Conservation (phyloP, 1,284 basidiomycete genomes). For the Pterulicium gracile region DNA sequence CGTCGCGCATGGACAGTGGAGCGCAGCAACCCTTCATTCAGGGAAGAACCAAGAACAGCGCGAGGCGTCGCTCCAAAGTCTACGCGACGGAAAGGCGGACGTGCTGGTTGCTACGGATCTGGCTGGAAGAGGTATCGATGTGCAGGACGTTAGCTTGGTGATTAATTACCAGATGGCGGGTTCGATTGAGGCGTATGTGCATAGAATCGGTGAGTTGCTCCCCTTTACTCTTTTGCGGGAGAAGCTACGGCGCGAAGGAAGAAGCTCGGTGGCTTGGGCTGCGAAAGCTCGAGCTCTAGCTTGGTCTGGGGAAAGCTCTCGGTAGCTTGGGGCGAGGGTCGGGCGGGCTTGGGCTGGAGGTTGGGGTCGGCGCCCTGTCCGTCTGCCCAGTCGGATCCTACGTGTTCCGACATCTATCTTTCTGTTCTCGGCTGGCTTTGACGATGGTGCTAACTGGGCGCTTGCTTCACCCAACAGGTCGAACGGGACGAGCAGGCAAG, state of each 20-base stretch:
- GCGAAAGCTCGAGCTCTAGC: no score
- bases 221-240: no score
- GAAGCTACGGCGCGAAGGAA: no score
- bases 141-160: slow-evolving; percentile 91
- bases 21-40: slow-evolving; percentile 84
- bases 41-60: slow-evolving; percentile 97
- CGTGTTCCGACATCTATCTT: background rate
- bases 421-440: background rate
- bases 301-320: no score
- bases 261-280: no score
- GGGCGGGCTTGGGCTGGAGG: no score
- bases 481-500: slow-evolving; percentile 97
- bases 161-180: slow-evolving; percentile 97
- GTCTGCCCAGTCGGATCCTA: no score
- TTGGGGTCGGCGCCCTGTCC: background rate
- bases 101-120: slow-evolving; percentile 95
- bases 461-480: slow-evolving; percentile 37
- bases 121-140: slow-evolving; percentile 97
- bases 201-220: slow-evolving; percentile 88
- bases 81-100: slow-evolving; percentile 78
- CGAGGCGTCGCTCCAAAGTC: slow-evolving; percentile 80
- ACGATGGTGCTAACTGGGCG: slow-evolving; percentile 12
- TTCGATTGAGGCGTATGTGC: slow-evolving; percentile 94
- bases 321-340: no score
- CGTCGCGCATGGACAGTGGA: slow-evolving; percentile 67